phyloP scores from a whole-genome alignment of 2,329 filamentous ascomycete genomes.

The Fonsecaea monophora region DNA sequence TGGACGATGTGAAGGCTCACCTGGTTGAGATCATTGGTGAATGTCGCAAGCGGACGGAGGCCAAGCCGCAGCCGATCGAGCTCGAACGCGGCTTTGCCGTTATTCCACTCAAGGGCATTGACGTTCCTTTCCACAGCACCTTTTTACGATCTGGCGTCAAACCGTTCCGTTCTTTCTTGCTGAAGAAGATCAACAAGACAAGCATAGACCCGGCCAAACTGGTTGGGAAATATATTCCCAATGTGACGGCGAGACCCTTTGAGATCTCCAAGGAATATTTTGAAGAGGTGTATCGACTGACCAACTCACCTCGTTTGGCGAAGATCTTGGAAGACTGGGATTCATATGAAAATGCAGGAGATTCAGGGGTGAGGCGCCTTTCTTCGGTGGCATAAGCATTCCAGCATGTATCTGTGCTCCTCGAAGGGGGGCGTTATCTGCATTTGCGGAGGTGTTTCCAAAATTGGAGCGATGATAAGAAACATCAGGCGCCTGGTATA shows the following conservation, averaged over 20 bases:
- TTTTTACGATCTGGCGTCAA: conserved; percentile 98
- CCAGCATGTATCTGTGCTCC: neutral
- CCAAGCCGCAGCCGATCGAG: conserved; percentile 86
- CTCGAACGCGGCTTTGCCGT: conserved; percentile 95
- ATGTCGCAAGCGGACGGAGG: conserved; percentile 83
- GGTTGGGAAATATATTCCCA: conserved; percentile 98
- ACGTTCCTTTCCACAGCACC: conserved; percentile 96
- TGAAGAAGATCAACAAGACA: conserved; percentile 99
- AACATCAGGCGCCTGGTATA: conserved; percentile 15
- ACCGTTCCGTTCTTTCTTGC: conserved; percentile 95
- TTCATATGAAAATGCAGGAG: conserved; percentile 62
- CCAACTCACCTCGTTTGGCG: conserved; percentile 70
- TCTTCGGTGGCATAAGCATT: conserved; percentile 34
- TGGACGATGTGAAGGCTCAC: conserved; percentile 90
- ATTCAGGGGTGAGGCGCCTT: conserved; percentile 28
- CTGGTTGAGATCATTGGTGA: conserved; percentile 89
- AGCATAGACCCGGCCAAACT: conserved; percentile 97
- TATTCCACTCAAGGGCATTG: conserved; percentile 94
- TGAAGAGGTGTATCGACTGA: conserved; percentile 95
- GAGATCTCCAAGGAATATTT: conserved; percentile 98
- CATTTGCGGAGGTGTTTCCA: conserved; percentile 11
- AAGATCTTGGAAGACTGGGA: conserved; percentile 81
- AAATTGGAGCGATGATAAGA: conserved; percentile 10
- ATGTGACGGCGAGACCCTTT: conserved; percentile 95
- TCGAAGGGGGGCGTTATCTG: neutral